Percentiles rank a stretch among this genome's conserved stretches.
Conservation (phyloP, 2,329 filamentous ascomycete species). For the Nannizziopsis arthrosporioides region DNA sequence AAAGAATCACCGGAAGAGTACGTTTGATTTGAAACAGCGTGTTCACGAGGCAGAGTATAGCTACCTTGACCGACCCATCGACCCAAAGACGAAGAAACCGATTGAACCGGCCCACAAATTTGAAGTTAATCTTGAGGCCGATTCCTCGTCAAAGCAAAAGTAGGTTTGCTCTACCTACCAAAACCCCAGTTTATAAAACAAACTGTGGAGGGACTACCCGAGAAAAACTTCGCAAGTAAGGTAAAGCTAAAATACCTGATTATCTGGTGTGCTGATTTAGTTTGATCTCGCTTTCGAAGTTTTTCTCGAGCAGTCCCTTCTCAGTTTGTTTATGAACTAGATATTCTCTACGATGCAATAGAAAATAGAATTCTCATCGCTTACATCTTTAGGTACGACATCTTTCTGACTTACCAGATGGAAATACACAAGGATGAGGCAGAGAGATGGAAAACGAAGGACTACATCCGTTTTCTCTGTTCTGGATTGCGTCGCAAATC, state of each 20-base stretch:
- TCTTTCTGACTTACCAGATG: conserved; percentile 39
- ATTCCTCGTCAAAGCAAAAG: conserved; percentile 38
- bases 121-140: conserved; percentile 38
- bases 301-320: background rate
- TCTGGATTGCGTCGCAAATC: conserved; percentile 34
- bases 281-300: too few species aligned
- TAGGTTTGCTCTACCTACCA: conserved; percentile 17
- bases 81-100: conserved; percentile 33
- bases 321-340: background rate
- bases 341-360: background rate
- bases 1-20: conserved; percentile 32
- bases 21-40: conserved; percentile 33
- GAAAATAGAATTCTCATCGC: background rate
- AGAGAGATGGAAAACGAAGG: conserved; percentile 33
- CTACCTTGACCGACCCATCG: conserved; percentile 33
- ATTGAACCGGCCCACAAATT: conserved; percentile 40
- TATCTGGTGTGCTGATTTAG: background rate
- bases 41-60: conserved; percentile 37
- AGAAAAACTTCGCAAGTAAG: too few species aligned
- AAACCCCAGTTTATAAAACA: background rate
- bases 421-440: conserved; percentile 36
- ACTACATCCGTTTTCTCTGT: conserved; percentile 40
- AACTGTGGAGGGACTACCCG: background rate
- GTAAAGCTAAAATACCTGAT: background rate
- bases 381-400: conserved; percentile 27